phyloP scores from a whole-genome alignment of 495 filamentous ascomycete species.

The Patellaria atrata region DNA sequence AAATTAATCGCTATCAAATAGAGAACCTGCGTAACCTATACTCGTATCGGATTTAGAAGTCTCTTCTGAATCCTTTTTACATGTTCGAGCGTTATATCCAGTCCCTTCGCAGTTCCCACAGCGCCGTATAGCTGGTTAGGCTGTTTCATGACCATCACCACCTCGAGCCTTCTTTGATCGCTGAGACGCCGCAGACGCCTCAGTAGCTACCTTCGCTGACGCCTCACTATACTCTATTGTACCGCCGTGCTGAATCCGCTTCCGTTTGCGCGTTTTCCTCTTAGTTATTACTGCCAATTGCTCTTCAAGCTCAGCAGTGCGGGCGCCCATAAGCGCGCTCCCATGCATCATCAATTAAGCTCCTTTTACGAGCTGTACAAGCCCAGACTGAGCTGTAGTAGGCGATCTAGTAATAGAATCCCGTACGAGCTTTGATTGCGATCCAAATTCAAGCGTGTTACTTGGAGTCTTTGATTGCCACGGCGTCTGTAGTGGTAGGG shows the following conservation, averaged over 20 bases:
- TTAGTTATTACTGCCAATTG: conserved; percentile 7
- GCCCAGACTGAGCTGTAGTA: not conserved
- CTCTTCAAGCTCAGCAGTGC: conserved; percentile 8
- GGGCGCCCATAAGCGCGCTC: conserved; percentile 1
- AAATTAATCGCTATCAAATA: conserved; percentile 4
- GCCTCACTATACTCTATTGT: conserved; percentile 9
- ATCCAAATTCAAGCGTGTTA: no score
- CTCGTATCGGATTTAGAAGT: conserved; percentile 9
- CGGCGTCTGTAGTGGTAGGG: conserved; percentile 2
- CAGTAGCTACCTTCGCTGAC: conserved; percentile 1
- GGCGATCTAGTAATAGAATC: no score
- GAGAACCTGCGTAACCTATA: conserved; percentile 4
- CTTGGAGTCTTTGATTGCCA: conserved; percentile 8
- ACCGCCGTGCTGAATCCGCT: conserved; percentile 6
- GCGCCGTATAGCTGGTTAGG: conserved; percentile 4
- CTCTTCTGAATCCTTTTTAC: conserved; percentile 6
- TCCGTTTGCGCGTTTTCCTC: no score
- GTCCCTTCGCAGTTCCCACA: conserved; percentile 9
- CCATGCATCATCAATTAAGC: conserved; percentile 8
- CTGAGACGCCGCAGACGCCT: not conserved
- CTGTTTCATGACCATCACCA: conserved; percentile 4
- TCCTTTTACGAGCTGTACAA: conserved; percentile 7
- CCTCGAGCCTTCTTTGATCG: conserved; percentile 12
- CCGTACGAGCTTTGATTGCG: no score
- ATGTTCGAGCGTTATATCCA: conserved; percentile 11